These are phyloP conservation scores for Bocquillonia castaneifolia DNA, from an alignment of 441 rosid genomes.

Conservation along the genomic window DNA sequence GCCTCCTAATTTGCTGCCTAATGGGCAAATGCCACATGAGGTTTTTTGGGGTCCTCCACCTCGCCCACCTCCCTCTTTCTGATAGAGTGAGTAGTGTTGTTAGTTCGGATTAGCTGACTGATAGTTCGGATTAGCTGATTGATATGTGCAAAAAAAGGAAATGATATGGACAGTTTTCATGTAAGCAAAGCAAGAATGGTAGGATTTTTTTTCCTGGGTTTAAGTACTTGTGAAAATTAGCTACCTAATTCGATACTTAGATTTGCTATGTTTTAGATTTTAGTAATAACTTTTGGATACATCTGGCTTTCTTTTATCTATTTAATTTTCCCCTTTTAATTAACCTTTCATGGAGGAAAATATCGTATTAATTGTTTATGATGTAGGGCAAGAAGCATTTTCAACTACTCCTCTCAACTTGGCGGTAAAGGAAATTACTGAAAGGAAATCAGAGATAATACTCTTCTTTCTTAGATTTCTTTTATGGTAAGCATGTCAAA, in stretches of 20 bases:
- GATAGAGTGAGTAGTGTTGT: background rate
- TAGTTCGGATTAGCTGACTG: conserved; percentile 16
- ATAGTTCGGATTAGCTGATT: conserved; percentile 21
- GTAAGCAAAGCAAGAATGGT: conserved; percentile 23
- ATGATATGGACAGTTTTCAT: conserved; percentile 10
- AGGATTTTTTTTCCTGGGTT: conserved; percentile 15
- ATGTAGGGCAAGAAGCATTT: conserved; percentile 18
- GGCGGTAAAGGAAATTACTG: conserved; percentile 9
- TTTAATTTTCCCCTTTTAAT: conserved; percentile 8
- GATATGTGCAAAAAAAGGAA: conserved; percentile 18
- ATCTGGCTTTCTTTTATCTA: background rate
- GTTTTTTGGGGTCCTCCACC: conserved; percentile 67
- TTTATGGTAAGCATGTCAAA: conserved; percentile 27
- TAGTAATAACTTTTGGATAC: background rate
- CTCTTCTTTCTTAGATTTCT: background rate
- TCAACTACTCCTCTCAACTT: background rate
- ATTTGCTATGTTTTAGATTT: conserved; percentile 15
- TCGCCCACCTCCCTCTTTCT: conserved; percentile 56
- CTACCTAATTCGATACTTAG: conserved; percentile 1
- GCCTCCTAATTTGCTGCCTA: conserved; percentile 59
- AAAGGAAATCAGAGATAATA: background rate
- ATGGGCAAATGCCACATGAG: conserved; percentile 73
- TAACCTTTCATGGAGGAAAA: conserved; percentile 10
- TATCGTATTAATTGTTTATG: conserved; percentile 8
- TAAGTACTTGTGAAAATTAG: conserved; percentile 24